phyloP scores from a whole-genome alignment of 192 early-diverging fungal genomes.

The Spinellus fusiger region DNA sequence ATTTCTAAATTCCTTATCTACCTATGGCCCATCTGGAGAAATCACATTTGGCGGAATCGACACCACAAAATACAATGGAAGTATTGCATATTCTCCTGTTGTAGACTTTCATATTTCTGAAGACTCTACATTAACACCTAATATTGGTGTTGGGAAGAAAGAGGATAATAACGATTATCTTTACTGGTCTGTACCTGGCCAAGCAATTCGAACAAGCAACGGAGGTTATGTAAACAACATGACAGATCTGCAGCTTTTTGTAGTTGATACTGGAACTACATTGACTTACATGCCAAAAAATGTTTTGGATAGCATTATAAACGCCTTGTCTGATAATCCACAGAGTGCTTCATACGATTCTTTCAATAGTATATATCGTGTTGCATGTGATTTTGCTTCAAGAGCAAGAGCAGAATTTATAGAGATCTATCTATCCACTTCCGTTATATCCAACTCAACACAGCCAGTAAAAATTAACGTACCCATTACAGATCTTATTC shows the following conservation, averaged over 20 bases:
- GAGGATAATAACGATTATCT: background rate
- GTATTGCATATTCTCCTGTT: conserved; percentile 33
- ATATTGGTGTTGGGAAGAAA: background rate
- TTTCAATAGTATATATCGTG: background rate
- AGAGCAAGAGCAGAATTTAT: background rate
- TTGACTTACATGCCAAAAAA: conserved; percentile 8
- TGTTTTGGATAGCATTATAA: background rate
- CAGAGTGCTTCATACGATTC: background rate
- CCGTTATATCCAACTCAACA: background rate
- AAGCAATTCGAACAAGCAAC: background rate
- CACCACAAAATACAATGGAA: conserved; percentile 34
- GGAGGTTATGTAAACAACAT: background rate
- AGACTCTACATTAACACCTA: background rate
- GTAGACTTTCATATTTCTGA: background rate
- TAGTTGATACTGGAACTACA: conserved; percentile 24
- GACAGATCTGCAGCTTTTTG: background rate
- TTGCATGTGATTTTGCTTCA: background rate
- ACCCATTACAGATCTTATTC: conserved; percentile 7
- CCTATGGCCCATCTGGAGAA: conserved; percentile 20
- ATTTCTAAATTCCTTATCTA: background rate
- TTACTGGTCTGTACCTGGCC: conserved; percentile 14
- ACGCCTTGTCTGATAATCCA: background rate
- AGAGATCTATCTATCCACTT: conserved; percentile 3
- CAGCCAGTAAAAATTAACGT: conserved; percentile 6
- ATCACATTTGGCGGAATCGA: conserved; percentile 48